A percentile compares a stretch with the other conserved stretches of the same genome.
These are phyloP conservation scores for Jamesozyma spencerorum DNA, from an alignment of 805 yeast genomes.

Conservation along the genomic window DNA sequence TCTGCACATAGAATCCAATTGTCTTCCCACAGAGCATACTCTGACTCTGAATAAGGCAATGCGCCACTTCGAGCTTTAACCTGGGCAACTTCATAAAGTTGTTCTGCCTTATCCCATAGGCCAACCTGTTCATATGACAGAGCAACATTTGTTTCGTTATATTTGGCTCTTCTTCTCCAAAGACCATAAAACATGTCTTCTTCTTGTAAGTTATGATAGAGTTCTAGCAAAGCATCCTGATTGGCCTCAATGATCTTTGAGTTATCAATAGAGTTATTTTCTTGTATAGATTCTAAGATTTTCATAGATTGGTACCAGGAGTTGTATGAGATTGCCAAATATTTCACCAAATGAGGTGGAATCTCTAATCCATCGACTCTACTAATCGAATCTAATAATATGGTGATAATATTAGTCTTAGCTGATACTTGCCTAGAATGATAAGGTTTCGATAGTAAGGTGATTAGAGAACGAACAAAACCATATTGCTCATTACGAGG, in stretches of 20 bases:
- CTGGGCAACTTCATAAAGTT: conserved; percentile 91
- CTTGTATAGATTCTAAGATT: conserved; percentile 64
- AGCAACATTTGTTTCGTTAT: conserved; percentile 86
- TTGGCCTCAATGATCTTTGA: conserved; percentile 73
- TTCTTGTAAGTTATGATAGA: conserved; percentile 81
- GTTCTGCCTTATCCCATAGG: conserved; percentile 88
- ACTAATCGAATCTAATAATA: conserved; percentile 76
- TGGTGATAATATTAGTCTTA: conserved; percentile 79
- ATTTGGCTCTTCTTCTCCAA: conserved; percentile 95
- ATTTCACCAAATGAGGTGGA: conserved; percentile 91
- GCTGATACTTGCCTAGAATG: conserved; percentile 84
- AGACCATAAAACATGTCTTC: conserved; percentile 96
- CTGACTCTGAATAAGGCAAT: conserved; percentile 89
- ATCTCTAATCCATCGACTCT: conserved; percentile 62
- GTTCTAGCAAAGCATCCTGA: conserved; percentile 81
- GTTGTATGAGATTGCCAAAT: conserved; percentile 75
- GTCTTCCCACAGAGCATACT: conserved; percentile 95
- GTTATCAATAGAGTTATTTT: conserved; percentile 53
- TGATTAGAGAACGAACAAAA: conserved; percentile 70
- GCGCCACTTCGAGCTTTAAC: conserved; percentile 93
- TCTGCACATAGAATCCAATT: conserved; percentile 98
- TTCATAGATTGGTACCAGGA: conserved; percentile 87
- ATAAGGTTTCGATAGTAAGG: conserved; percentile 78
- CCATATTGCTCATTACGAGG: conserved; percentile 76
- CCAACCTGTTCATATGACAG: conserved; percentile 92